Evolutionary conservation across 306 rosid genomes (phyloP).

Genomic region (Cicer pinnatifidum): DNA sequence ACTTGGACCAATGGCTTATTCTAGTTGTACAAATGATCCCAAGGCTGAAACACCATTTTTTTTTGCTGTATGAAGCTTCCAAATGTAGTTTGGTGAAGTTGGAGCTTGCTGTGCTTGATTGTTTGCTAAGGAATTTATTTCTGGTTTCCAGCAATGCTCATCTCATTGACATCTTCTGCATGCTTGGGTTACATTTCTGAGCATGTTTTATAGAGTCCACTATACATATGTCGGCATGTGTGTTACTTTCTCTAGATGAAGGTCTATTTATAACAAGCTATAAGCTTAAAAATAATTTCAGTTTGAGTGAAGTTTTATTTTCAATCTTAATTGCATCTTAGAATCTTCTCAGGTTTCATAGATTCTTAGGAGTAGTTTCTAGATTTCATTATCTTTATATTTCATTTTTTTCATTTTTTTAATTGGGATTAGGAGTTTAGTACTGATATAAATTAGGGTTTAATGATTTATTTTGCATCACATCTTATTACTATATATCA

Average conservation of each 20-base stretch:
- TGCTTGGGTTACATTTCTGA: background rate
- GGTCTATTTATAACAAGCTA: background rate
- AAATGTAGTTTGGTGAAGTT: constrained; percentile 12
- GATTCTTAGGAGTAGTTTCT: background rate
- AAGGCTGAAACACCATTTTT: background rate
- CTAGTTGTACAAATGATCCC: too few relatives aligned
- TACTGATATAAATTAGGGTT: constrained; percentile 4
- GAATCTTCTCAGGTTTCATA: background rate
- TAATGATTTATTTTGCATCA: background rate
- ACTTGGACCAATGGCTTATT: too few relatives aligned
- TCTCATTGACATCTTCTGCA: background rate
- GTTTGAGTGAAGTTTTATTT: too few relatives aligned
- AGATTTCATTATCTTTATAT: constrained; percentile 1
- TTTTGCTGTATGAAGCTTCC: constrained; percentile 19
- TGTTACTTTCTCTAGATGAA: background rate
- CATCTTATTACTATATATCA: constrained; percentile 6
- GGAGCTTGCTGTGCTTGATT: constrained; percentile 10
- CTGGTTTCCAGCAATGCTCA: background rate
- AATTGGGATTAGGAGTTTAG: background rate
- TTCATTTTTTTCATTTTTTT: background rate
- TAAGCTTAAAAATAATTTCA: too few relatives aligned
- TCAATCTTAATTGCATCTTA: background rate
- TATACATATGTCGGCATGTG: background rate
- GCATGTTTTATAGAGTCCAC: constrained; percentile 13
- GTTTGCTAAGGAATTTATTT: background rate